Conservation (phyloP, 352 stramenopile genomes). For the Phytophthora nicotianae region DNA sequence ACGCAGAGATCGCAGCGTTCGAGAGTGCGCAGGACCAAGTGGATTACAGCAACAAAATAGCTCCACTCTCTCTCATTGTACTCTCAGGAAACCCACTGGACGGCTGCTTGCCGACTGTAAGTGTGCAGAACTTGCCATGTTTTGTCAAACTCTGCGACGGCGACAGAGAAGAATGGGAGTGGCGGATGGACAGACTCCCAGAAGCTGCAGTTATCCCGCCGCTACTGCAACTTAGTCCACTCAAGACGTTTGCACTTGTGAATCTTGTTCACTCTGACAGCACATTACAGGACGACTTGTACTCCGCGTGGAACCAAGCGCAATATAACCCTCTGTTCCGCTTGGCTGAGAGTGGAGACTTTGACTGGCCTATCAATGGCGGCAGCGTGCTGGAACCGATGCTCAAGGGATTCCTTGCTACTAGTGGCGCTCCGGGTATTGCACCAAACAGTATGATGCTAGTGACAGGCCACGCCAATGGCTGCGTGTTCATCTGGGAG, state of each 20-base stretch:
- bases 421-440: conserved; percentile 31
- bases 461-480: conserved; percentile 63
- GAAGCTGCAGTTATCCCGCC: conserved; percentile 41
- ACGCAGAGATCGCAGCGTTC: conserved; percentile 59
- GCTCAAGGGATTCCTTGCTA: conserved; percentile 52
- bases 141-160: conserved; percentile 57
- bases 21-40: conserved; percentile 57
- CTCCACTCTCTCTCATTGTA: conserved; percentile 65
- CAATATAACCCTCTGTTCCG: conserved; percentile 43
- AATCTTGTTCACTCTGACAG: conserved; percentile 45
- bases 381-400: conserved; percentile 59
- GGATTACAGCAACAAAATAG: conserved; percentile 51
- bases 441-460: conserved; percentile 54
- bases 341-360: conserved; percentile 48
- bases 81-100: conserved; percentile 79
- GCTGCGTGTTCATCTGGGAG: conserved; percentile 70
- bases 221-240: conserved; percentile 55
- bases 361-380: conserved; percentile 78
- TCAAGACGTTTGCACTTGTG: conserved; percentile 53
- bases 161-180: conserved; percentile 79
- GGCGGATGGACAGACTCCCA: conserved; percentile 47
- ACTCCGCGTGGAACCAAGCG: conserved; percentile 41
- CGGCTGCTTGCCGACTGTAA: conserved; percentile 62
- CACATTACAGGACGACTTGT: conserved; percentile 53
- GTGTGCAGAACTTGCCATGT: conserved; percentile 67